A percentile compares a stretch with the other conserved stretches of the same genome.
These are phyloP conservation scores for Mycena maculata DNA, from an alignment of 768 basidiomycete genomes.

Conservation along the genomic window DNA sequence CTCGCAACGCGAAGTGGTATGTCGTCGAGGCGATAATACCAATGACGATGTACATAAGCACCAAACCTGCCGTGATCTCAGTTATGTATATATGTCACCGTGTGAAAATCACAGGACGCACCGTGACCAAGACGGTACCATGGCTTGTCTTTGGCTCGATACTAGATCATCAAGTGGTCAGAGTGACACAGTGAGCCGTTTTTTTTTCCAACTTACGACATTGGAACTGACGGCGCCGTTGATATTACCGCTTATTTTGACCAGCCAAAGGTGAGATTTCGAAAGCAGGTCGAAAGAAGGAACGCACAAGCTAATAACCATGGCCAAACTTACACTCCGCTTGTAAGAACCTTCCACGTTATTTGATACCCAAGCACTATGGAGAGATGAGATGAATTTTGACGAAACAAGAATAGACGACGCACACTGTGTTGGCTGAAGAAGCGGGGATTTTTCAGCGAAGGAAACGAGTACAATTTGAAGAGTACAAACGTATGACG, in stretches of 20 bases:
- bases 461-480: neutral
- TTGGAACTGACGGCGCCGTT: conserved; percentile 85
- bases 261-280: neutral
- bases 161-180: conserved; percentile 47
- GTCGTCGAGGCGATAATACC: conserved; percentile 62
- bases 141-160: conserved; percentile 72
- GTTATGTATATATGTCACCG: neutral
- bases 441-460: neutral
- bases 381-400: neutral
- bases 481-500: conserved; percentile 61
- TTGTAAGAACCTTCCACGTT: conserved; percentile 84
- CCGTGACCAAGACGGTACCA: conserved; percentile 69
- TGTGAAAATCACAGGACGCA: conserved; percentile 40
- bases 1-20: conserved; percentile 57
- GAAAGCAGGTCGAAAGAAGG: neutral
- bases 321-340: conserved; percentile 75
- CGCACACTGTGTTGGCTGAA: conserved; percentile 71
- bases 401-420: neutral
- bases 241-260: conserved; percentile 66
- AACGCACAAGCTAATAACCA: conserved; percentile 73
- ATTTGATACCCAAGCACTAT: conserved; percentile 69
- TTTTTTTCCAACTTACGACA: conserved; percentile 72
- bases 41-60: conserved; percentile 77
- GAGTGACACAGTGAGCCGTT: neutral
- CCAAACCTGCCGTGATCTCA: conserved; percentile 63